Conservation (phyloP, 352 stramenopile genomes). For the Globisporangium carolinianum region DNA sequence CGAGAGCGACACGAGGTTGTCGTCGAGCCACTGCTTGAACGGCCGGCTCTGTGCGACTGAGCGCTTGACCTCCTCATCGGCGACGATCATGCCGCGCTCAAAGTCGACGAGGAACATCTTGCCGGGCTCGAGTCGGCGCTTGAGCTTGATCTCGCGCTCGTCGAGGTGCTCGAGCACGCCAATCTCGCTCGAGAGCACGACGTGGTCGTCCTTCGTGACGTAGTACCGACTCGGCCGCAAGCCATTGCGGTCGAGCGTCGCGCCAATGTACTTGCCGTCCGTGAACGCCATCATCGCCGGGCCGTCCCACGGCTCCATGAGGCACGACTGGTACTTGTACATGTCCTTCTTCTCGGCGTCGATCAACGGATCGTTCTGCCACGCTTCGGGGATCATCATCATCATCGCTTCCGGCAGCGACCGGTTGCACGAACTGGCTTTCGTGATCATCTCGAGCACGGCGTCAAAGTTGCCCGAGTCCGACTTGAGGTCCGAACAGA, state of each 20-base stretch:
- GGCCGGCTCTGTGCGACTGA: slow-evolving; percentile 80
- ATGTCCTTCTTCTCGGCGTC: slow-evolving; percentile 92
- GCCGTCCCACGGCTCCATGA: slow-evolving; percentile 98
- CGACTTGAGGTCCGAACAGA: slow-evolving; percentile 92
- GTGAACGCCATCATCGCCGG: slow-evolving; percentile 98
- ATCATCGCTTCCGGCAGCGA: slow-evolving; percentile 94
- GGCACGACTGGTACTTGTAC: slow-evolving; percentile 96
- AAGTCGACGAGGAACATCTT: slow-evolving; percentile 98
- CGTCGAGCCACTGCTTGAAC: slow-evolving; percentile 91
- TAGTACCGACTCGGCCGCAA: slow-evolving; percentile 95
- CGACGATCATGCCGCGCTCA: slow-evolving; percentile 90
- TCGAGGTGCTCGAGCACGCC: slow-evolving; percentile 90
- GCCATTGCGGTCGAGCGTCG: slow-evolving; percentile 95
- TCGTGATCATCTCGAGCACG: slow-evolving; percentile 93
- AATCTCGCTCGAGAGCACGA: slow-evolving; percentile 94
- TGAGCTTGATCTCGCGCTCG: slow-evolving; percentile 90
- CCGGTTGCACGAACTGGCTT: slow-evolving; percentile 84
- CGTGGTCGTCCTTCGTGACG: slow-evolving; percentile 95
- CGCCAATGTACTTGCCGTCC: slow-evolving; percentile 92
- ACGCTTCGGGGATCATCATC: slow-evolving; percentile 98
- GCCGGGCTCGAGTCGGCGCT: slow-evolving; percentile 92
- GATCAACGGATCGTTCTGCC: slow-evolving; percentile 93
- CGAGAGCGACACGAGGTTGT: slow-evolving; percentile 87
- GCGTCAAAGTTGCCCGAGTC: slow-evolving; percentile 96
- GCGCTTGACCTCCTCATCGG: slow-evolving; percentile 95